Conservation (phyloP, 352 stramenopile genomes). For the Phytophthora multivora region DNA sequence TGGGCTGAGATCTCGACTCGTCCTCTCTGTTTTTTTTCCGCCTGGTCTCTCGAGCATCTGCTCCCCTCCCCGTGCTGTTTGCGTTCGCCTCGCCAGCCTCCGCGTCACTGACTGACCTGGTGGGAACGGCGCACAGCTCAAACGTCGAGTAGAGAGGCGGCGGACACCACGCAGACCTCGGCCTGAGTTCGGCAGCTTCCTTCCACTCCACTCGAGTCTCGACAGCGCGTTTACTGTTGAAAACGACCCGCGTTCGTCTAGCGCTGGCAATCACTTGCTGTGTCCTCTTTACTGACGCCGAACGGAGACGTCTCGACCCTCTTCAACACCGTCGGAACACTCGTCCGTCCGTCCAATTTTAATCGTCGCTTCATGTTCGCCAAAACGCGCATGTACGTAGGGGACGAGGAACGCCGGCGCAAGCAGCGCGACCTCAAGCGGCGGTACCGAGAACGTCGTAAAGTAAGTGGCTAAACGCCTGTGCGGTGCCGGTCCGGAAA, state of each 20-base stretch:
- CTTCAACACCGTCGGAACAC: conserved; percentile 22
- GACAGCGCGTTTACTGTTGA: conserved; percentile 21
- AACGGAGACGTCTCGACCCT: no score
- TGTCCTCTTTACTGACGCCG: conserved; percentile 10
- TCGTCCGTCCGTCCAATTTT: conserved; percentile 3
- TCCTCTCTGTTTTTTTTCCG: conserved; percentile 13
- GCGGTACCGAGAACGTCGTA: conserved; percentile 40
- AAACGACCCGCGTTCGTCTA: conserved; percentile 23
- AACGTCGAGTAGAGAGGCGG: conserved; percentile 22
- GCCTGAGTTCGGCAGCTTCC: conserved; percentile 1
- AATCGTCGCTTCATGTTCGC: conserved; percentile 18
- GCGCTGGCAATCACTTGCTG: conserved; percentile 35
- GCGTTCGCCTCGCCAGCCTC: conserved; percentile 3
- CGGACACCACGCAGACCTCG: neutral
- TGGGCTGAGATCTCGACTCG: conserved; percentile 6
- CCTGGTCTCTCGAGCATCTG: conserved; percentile 22
- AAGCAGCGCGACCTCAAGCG: conserved; percentile 51
- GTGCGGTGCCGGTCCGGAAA: neutral
- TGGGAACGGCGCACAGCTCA: conserved; percentile 17
- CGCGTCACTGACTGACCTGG: conserved; percentile 21
- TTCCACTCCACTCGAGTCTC: neutral
- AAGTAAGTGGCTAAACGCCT: conserved; percentile 23
- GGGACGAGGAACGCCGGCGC: conserved; percentile 36
- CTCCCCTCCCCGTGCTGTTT: conserved; percentile 19
- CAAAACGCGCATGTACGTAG: conserved; percentile 30